Percentiles rank a stretch among this genome's conserved stretches.
Conservation (phyloP, 805 yeast species). For the Tetrapisispora nanseiensis region DNA sequence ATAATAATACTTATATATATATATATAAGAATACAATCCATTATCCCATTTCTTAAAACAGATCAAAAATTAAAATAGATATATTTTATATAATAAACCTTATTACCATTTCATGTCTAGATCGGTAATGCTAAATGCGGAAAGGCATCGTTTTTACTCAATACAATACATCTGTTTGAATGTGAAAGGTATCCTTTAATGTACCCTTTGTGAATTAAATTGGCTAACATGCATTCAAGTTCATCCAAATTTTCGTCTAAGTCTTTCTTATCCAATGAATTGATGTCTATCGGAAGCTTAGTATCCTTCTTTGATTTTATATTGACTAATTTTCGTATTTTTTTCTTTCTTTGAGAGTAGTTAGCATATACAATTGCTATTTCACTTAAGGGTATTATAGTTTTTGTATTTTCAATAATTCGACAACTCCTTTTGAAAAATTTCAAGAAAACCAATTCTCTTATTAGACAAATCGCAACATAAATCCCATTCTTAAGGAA, state of each 20-base stretch:
- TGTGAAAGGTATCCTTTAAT: conserved; percentile 81
- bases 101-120: no score
- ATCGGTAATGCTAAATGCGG: conserved; percentile 31
- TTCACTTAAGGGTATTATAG: conserved; percentile 11
- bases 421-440: conserved; percentile 34
- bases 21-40: no score
- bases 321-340: not conserved
- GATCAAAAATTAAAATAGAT: no score
- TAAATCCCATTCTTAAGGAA: conserved; percentile 53
- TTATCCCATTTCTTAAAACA: no score
- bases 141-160: conserved; percentile 67
- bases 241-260: conserved; percentile 33
- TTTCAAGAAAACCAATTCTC: conserved; percentile 41
- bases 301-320: conserved; percentile 2
- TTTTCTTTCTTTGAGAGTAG: not conserved
- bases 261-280: conserved; percentile 7
- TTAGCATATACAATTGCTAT: not conserved
- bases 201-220: conserved; percentile 46
- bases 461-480: conserved; percentile 44
- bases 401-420: conserved; percentile 2
- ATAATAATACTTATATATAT: no score
- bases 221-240: conserved; percentile 61
- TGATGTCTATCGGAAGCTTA: not conserved
- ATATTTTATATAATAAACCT: no score
- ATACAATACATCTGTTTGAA: conserved; percentile 58